Evolutionary conservation across 805 yeast genomes (phyloP), one percentile per base, ranked within the genome.

Genomic region (Wickerhamiella galacta): DNA sequence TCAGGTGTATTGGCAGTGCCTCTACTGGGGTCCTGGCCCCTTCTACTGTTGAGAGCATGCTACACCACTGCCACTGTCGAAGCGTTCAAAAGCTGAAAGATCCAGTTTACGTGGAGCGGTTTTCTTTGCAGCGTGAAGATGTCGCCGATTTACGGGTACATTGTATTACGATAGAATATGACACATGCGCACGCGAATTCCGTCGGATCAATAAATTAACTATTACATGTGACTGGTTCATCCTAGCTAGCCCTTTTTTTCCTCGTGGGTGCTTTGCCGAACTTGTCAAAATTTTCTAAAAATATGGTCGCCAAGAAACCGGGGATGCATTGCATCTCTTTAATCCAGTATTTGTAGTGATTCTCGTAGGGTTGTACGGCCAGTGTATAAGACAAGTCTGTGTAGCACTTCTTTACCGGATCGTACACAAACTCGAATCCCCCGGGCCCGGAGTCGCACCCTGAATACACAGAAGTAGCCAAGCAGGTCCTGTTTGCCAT

Each of bases 271-370:
- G 28, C 18, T 6, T 9, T 25, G 6, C 28, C 28, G 6, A 6
- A 8, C 11, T 14, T 25, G 9, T 25, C 28, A 25, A 25, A 25
- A 6, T 12, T 25, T 16, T 27, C 30, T n/a, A 34, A 20, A 16
- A 25, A 12, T 4, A 34, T 31, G 4, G 37, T 12, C 6, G 37
- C 37, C 15, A 34, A 20, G 20, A 34, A 34, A 19, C 26, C 37
- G 4, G 33, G 28, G 4, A 29, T 4, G 11, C 20, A 20, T 5
- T 26, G 20, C 7, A 30, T 27, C n/a, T 30, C 16, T 15, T 20
- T 11, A 8, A 34, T 12, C 37, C 37, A 34, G 16, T 19, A 19
- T 18, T 34, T 26, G 17, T 30, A 34, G 14, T 28, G 30, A 20
- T 28, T 25, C 8, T 33, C 12, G 25, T 24, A 28, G 11, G 27